Percentiles rank a stretch among this genome's conserved stretches.
These are phyloP conservation scores for Cryptococcus amylolentus DNA, from an alignment of 1,284 basidiomycete species.

Conservation along the genomic window DNA sequence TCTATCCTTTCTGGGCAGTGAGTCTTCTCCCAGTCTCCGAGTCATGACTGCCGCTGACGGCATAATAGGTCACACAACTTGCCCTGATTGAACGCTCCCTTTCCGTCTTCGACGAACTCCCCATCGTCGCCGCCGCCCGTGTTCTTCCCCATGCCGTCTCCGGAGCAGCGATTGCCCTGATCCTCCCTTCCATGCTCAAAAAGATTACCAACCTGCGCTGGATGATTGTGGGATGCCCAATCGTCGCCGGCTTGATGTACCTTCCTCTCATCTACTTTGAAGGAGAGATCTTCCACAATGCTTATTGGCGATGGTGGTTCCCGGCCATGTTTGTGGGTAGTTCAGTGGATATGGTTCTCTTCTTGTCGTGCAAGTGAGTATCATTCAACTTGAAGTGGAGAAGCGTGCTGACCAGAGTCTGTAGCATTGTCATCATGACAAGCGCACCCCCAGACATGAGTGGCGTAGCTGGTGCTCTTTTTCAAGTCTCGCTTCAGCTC, in stretches of 20 bases:
- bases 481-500: conserved; percentile 43
- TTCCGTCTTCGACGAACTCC: conserved; percentile 14
- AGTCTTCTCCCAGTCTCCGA: not conserved
- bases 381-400: not conserved
- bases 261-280: conserved; percentile 10
- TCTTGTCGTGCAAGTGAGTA: conserved; percentile 24
- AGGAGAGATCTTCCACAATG: conserved; percentile 7
- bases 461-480: conserved; percentile 43
- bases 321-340: conserved; percentile 24
- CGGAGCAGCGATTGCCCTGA: conserved; percentile 18
- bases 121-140: conserved; percentile 24
- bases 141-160: conserved; percentile 25
- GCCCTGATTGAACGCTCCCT: conserved; percentile 21
- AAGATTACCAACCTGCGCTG: conserved; percentile 3
- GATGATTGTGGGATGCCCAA: conserved; percentile 1
- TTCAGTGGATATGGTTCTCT: conserved; percentile 16
- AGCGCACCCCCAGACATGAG: conserved; percentile 34
- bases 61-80: conserved; percentile 17
- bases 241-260: conserved; percentile 5
- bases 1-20: conserved; percentile 27
- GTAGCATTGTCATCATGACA: conserved; percentile 39
- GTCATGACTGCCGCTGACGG: not conserved
- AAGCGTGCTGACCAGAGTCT: not conserved
- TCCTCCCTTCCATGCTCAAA: conserved; percentile 17
- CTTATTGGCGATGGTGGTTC: conserved; percentile 26